Evolutionary conservation across 768 basidiomycete species (phyloP).

Genomic region (Pholiota conissans): DNA sequence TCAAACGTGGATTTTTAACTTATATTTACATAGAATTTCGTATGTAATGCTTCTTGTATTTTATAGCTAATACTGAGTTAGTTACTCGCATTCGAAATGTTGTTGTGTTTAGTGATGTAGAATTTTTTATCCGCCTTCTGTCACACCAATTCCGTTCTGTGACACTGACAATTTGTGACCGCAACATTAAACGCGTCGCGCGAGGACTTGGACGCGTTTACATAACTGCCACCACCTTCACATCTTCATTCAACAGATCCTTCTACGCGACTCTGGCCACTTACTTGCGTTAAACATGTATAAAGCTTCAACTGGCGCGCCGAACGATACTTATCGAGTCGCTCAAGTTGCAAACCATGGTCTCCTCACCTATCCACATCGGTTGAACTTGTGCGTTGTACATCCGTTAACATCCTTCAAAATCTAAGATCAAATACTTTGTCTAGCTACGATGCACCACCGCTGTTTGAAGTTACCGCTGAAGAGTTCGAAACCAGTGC

Average conservation of each 20-base stretch:
- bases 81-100: not conserved
- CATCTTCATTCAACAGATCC: not conserved
- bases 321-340: constrained; percentile 18
- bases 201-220: constrained; percentile 2
- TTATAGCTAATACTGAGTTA: not conserved
- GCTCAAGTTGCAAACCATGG: constrained; percentile 31
- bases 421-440: constrained; percentile 6
- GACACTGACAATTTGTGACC: no score
- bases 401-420: not conserved
- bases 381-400: constrained; percentile 75
- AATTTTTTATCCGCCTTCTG: not conserved
- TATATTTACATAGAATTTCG: not conserved
- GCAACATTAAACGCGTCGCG: constrained; percentile 1
- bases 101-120: not conserved
- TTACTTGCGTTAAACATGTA: constrained; percentile 26
- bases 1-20: not conserved
- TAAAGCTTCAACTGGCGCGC: constrained; percentile 29
- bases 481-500: constrained; percentile 96
- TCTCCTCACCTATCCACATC: constrained; percentile 54
- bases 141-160: no score
- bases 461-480: constrained; percentile 83
- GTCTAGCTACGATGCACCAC: constrained; percentile 82
- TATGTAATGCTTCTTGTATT: constrained; percentile 4
- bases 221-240: not conserved
- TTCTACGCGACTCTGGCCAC: not conserved